Conservation (phyloP, 2,329 filamentous ascomycete genomes). For the Microdochium nivale region DNA sequence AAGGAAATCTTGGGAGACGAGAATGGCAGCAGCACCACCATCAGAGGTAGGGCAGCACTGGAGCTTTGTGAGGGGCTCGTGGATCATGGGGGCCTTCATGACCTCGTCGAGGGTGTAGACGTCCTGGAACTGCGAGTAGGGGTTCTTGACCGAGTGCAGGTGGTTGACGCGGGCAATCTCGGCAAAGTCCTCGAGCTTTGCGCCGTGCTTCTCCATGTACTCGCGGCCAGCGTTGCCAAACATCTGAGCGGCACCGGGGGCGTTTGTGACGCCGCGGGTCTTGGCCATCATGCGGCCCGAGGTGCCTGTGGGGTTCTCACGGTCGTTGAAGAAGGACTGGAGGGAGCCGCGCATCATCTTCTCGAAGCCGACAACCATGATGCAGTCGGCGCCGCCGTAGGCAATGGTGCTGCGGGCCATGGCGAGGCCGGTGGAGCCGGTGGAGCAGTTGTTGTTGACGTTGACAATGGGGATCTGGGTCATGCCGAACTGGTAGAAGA, state of each 20-base stretch:
- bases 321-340: constrained; percentile 76
- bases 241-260: constrained; percentile 81
- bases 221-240: constrained; percentile 91
- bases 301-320: constrained; percentile 69
- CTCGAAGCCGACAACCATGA: constrained; percentile 91
- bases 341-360: constrained; percentile 95
- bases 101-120: constrained; percentile 85
- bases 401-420: constrained; percentile 75
- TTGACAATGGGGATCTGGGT: constrained; percentile 95
- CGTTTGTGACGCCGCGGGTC: constrained; percentile 73
- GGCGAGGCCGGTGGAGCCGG: constrained; percentile 82
- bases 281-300: constrained; percentile 70
- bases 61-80: constrained; percentile 87
- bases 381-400: constrained; percentile 75
- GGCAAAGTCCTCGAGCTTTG: constrained; percentile 76
- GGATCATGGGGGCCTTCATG: constrained; percentile 65
- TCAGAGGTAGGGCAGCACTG: constrained; percentile 97
- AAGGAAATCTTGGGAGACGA: constrained; percentile 85
- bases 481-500: constrained; percentile 99
- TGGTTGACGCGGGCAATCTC: constrained; percentile 94
- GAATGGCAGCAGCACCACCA: constrained; percentile 77
- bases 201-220: constrained; percentile 94
- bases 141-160: constrained; percentile 82
- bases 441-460: constrained; percentile 98
- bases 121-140: constrained; percentile 95